Evolutionary conservation across 1,139 yeast genomes (phyloP), one percentile per base, ranked within the genome.

Genomic region (Kodamaea plutei): DNA sequence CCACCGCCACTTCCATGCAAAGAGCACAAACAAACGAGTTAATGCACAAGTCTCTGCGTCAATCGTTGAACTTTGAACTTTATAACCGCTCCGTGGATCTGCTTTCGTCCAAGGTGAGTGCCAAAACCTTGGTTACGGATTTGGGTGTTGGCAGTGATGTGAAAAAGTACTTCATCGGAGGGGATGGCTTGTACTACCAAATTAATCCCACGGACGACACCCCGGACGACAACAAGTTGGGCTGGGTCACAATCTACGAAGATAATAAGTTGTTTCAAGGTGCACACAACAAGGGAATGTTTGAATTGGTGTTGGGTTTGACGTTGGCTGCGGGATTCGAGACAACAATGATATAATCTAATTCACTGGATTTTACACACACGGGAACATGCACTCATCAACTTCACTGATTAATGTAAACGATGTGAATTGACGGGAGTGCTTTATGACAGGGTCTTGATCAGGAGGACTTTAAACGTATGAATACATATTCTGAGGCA

Each of bases 161-260:
- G 20, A 53, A 52, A 24, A 49, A 57, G 17, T 76, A 65, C 45
- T 73, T 58, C 42, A 54, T 55, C 3, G 69, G 77, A 1, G 74
- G 76, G n/a, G 84, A 78, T 50, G 84, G 84, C 1, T 55, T 76
- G 4, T 56, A 62, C 30, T 58, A 55, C 32, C 58, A 49, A 35
- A 50, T 54, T 25, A 61, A 63, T 32, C 79, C 81, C 1, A 57
- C 56, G 6, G 84, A 79, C 47, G 84, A 78, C 48, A 56, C 69
- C 4, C 83, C 84, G 0, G 75, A 73, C 45, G 76, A 73, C 27
- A 67, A 61, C 33, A 78, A 76, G 42, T 41, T 76, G 22, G 84
- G 84, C 1, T 78, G 84, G 84, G 48, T 78, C 4, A 76, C 84
- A 0, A 58, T 78, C 2, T 76, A 72, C 42, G 81, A 77, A 26